Evolutionary conservation across 805 yeast species (phyloP).

Genomic region (Wickerhamiella dianesei): DNA sequence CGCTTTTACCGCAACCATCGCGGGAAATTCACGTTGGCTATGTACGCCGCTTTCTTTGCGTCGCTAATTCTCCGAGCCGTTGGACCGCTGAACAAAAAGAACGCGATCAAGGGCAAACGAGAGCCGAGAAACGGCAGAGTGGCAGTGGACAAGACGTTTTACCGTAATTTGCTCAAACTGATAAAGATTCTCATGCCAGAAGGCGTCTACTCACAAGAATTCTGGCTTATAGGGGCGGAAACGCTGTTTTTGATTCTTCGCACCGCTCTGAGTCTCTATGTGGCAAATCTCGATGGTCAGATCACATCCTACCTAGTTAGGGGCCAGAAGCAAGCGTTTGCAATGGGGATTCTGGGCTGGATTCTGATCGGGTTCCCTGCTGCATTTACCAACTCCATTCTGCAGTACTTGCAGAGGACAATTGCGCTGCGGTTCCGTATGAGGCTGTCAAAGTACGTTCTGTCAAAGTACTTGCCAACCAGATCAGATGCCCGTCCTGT

Average conservation of each 20-base stretch:
- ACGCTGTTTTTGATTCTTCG: constrained; percentile 47
- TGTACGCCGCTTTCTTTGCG: constrained; percentile 1
- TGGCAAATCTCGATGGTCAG: constrained; percentile 76
- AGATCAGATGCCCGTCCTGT: constrained; percentile 41
- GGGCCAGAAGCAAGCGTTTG: constrained; percentile 50
- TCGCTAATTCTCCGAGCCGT: background rate
- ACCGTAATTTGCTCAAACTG: background rate
- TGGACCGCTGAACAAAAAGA: background rate
- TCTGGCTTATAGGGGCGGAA: constrained; percentile 35
- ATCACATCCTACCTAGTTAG: constrained; percentile 70
- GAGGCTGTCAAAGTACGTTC: constrained; percentile 48
- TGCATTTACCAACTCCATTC: constrained; percentile 57
- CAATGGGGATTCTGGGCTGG: constrained; percentile 58
- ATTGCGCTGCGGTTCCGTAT: constrained; percentile 37
- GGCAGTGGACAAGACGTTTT: background rate
- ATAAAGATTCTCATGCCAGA: background rate
- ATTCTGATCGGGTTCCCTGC: constrained; percentile 79
- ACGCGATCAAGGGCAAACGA: background rate
- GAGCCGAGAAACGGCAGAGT: background rate
- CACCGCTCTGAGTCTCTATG: constrained; percentile 63
- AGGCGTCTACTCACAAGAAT: background rate
- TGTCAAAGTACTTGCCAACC: constrained; percentile 61
- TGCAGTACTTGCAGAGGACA: constrained; percentile 30
- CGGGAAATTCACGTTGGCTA: background rate
- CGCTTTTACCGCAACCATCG: background rate